Conservation (phyloP, 164 flowering plant species). For the Dillenia turbinata region DNA sequence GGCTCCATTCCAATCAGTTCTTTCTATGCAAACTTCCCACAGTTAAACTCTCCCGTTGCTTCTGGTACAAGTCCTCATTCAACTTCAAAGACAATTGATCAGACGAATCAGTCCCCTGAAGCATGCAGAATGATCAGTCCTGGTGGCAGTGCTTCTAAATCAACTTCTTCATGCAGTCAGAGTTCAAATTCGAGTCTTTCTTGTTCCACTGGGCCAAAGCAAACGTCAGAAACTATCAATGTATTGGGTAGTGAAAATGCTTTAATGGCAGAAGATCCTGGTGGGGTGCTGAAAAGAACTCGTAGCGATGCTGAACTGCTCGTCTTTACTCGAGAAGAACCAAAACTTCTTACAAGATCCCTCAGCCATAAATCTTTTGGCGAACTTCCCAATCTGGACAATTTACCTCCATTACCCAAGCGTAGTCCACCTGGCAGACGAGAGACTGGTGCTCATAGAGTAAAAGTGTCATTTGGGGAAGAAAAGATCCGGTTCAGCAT, state of each 20-base stretch:
- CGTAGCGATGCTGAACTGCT: slow-evolving; percentile 44
- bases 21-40: slow-evolving; percentile 63
- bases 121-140: slow-evolving; percentile 20
- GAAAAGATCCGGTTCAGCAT: slow-evolving; percentile 70
- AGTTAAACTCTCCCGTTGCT: slow-evolving; percentile 45
- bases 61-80: slow-evolving; percentile 33
- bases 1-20: slow-evolving; percentile 62
- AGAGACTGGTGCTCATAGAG: slow-evolving; percentile 29
- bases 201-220: slow-evolving; percentile 34
- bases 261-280: slow-evolving; percentile 24
- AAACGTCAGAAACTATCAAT: slow-evolving; percentile 14
- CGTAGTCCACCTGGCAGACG: slow-evolving; percentile 8
- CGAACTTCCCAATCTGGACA: slow-evolving; percentile 25
- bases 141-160: slow-evolving; percentile 27
- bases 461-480: slow-evolving; percentile 62
- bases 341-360: slow-evolving; percentile 40
- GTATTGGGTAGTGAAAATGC: slow-evolving; percentile 22
- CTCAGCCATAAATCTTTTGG: slow-evolving; percentile 39
- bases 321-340: slow-evolving; percentile 27
- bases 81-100: slow-evolving; percentile 18
- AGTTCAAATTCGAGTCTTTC: slow-evolving; percentile 55
- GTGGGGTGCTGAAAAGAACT: slow-evolving; percentile 39
- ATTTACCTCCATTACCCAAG: slow-evolving; percentile 29
- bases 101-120: slow-evolving; percentile 21
- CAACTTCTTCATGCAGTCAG: slow-evolving; percentile 65